These are phyloP conservation scores for Penicillium olsonii DNA, from an alignment of 2,329 filamentous ascomycete genomes.

Conservation along the genomic window DNA sequence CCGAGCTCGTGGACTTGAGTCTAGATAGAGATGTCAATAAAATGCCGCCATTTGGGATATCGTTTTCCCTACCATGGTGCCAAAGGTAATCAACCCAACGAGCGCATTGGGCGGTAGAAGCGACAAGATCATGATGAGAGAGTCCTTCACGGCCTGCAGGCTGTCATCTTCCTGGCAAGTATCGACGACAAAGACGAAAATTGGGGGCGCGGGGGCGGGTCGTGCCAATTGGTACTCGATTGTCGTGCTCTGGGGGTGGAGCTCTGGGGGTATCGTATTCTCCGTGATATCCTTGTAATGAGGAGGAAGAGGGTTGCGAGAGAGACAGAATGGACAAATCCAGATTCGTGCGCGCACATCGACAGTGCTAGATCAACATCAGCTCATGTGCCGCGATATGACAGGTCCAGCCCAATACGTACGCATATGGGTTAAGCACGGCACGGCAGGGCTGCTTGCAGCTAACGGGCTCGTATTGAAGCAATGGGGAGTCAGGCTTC, in stretches of 20 bases:
- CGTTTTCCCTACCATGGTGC: conserved; percentile 75
- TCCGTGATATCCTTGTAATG: conserved; percentile 71
- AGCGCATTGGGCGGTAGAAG: conserved; percentile 64
- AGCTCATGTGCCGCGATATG: conserved; percentile 20
- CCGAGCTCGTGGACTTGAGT: conserved; percentile 97
- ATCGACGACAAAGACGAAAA: conserved; percentile 69
- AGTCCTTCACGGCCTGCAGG: conserved; percentile 66
- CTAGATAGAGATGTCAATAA: conserved; percentile 45
- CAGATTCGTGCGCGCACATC: conserved; percentile 67
- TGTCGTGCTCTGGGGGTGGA: conserved; percentile 65
- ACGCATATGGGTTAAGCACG: conserved; percentile 97
- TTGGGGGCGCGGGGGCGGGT: conserved; percentile 65
- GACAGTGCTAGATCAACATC: conserved; percentile 53
- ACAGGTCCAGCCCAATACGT: conserved; percentile 34
- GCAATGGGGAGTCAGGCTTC: conserved; percentile 79
- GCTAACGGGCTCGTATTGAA: conserved; percentile 94
- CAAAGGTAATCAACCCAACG: conserved; percentile 68
- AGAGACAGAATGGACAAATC: conserved; percentile 70
- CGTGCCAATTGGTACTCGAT: conserved; percentile 66
- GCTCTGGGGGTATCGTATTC: conserved; percentile 65
- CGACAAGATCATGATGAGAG: conserved; percentile 66
- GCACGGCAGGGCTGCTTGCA: conserved; percentile 96
- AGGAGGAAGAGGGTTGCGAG: conserved; percentile 64
- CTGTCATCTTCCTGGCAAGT: conserved; percentile 70
- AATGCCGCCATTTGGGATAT: conserved; percentile 5